Percentiles rank a stretch among this genome's conserved stretches.
Conservation (phyloP, 768 basidiomycete genomes). For the Leccinum arenicola region DNA sequence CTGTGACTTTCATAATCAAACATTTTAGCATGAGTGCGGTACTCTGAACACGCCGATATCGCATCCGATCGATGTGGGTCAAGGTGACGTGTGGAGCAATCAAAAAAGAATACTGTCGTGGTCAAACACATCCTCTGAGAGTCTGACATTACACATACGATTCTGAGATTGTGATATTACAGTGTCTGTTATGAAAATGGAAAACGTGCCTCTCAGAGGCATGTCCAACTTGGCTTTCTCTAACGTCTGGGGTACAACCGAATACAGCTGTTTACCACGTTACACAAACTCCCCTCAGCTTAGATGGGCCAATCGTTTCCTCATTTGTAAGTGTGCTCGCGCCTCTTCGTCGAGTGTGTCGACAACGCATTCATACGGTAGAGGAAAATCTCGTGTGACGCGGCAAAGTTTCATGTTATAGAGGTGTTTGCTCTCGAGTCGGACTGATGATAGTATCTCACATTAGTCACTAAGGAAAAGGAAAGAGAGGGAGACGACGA, state of each 20-base stretch:
- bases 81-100: neutral
- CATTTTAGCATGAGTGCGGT: neutral
- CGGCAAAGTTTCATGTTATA: conserved; percentile 94
- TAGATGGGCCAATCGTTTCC: conserved; percentile 18
- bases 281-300: conserved; percentile 9
- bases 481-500: conserved; percentile 22
- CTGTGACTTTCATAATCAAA: neutral
- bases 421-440: conserved; percentile 87
- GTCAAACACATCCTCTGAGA: neutral
- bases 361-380: conserved; percentile 61
- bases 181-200: neutral
- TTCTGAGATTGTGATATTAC: neutral
- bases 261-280: neutral
- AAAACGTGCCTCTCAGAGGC: neutral
- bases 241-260: neutral
- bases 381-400: conserved; percentile 77
- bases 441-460: conserved; percentile 46
- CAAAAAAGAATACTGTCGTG: neutral
- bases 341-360: conserved; percentile 46
- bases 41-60: neutral
- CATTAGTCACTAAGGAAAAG: neutral
- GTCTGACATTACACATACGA: neutral
- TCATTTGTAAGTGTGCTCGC: conserved; percentile 4
- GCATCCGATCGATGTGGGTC: neutral
- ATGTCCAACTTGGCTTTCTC: neutral